Base-by-base conservation (phyloP, 2,329 filamentous ascomycete species). In the Colletotrichum incanum region DNA sequence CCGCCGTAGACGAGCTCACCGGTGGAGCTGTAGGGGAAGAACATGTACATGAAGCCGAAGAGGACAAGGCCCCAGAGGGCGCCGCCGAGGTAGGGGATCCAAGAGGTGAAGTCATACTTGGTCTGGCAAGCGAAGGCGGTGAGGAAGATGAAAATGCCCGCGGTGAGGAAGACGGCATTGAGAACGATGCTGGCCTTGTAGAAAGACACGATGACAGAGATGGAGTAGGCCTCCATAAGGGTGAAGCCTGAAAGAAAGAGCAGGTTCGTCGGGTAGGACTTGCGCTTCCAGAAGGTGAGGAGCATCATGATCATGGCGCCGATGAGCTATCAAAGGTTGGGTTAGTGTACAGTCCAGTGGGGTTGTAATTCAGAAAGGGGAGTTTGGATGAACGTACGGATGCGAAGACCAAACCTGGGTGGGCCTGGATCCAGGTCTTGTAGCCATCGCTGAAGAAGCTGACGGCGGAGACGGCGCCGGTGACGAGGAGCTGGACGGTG, bases 61-160 rank as follows among this genome's bases (percentile, higher is more conserved):
- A 99, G 86, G 74, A 99, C 88, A 71, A 98, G 84, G 8, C 93
- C 92, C 96, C 96, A 98, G 23, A 99, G 89, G 0, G 88, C 92
- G 71, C 95, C 95, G 78, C 97, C 97, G 4, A 98, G 90, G 81
- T 98, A 98, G 23, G 96, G 96, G 87, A 96, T 94, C 96, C 96
- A 99, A 75, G 91, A 93, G 1, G 96, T 98, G 82, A 99, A 99
- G 86, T 99, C 96, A 81, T 99, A 99, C 82, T 97, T 97, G 75
- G 93, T 94, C 86, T 99, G 96, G 89, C 95, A 98, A 61, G 96
- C 96, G 82, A 99, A 98, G 55, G 95, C 83, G 1, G 93, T 94
- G 63, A 95, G 89, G 78, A 94, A 91, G 77, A 94, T 86, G 79
- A 96, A 95, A 79, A 95, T 93, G 63, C 92, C 93, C 20, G 92